Evolutionary conservation across 192 early-diverging fungal genomes (phyloP).

Genomic region (Coemansia reversa): DNA sequence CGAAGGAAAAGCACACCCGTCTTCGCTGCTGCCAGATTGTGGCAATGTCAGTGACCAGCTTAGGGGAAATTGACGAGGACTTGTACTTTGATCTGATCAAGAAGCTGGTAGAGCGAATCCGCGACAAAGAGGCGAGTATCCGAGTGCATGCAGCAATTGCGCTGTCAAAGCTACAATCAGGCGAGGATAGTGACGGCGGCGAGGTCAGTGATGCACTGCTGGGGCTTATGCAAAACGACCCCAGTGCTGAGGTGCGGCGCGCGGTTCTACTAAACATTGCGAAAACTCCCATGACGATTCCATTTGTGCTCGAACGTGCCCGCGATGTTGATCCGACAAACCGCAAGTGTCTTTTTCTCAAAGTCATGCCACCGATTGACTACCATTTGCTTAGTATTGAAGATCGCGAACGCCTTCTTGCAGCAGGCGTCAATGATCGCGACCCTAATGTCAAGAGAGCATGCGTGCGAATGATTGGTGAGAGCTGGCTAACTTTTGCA

Average conservation of each 20-base stretch:
- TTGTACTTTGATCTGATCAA: conserved; percentile 68
- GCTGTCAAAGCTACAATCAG: conserved; percentile 71
- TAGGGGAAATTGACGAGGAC: conserved; percentile 80
- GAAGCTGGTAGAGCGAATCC: conserved; percentile 67
- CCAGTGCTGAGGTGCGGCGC: conserved; percentile 80
- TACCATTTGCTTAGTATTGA: conserved; percentile 67
- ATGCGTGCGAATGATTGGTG: conserved; percentile 65
- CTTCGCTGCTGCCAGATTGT: conserved; percentile 76
- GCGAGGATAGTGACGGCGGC: conserved; percentile 59
- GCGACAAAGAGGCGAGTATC: conserved; percentile 78
- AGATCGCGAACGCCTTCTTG: conserved; percentile 69
- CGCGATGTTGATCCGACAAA: conserved; percentile 76
- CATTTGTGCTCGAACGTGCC: conserved; percentile 71
- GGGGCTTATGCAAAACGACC: conserved; percentile 68
- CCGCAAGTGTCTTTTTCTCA: conserved; percentile 68
- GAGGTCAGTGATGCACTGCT: conserved; percentile 65
- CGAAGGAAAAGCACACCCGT: conserved; percentile 76
- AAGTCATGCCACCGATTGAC: conserved; percentile 70
- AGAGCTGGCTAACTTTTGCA: conserved; percentile 72
- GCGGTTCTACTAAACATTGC: conserved; percentile 76
- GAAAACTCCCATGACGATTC: conserved; percentile 61
- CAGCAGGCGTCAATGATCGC: conserved; percentile 78
- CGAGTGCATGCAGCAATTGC: conserved; percentile 78
- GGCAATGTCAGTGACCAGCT: conserved; percentile 66
- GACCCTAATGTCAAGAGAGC: conserved; percentile 76